Percentiles rank a stretch among this genome's conserved stretches.
phyloP scores from a whole-genome alignment of 2,329 filamentous ascomycete species.

The Lasiodiplodia sp. region DNA sequence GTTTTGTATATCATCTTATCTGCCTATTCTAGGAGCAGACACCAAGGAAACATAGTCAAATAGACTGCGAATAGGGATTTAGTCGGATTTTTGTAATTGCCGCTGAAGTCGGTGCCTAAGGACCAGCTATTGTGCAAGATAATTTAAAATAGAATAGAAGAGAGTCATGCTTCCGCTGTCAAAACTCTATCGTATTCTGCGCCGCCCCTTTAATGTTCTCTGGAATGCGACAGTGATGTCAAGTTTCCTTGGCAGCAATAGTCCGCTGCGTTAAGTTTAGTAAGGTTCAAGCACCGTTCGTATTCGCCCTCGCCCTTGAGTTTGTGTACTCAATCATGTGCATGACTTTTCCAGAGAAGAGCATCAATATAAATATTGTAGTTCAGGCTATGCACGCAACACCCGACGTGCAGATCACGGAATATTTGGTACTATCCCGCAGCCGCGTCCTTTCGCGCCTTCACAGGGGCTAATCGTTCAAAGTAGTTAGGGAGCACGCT shows the following conservation, averaged over 20 bases:
- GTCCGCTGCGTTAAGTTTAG: background rate
- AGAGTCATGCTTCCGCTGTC: background rate
- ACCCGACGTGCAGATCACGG: background rate
- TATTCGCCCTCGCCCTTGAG: background rate
- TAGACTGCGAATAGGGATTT: too few species aligned
- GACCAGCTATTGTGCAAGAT: too few species aligned
- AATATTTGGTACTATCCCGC: background rate
- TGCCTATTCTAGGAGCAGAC: too few species aligned
- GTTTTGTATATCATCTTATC: too few species aligned
- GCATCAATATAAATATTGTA: background rate
- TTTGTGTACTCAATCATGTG: slow-evolving; percentile 1
- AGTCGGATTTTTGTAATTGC: too few species aligned
- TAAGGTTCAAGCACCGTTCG: background rate
- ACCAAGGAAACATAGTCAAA: too few species aligned
- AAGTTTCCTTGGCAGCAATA: slow-evolving; percentile 11
- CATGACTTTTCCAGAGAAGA: background rate
- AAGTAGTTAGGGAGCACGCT: background rate
- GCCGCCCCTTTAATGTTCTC: slow-evolving; percentile 11
- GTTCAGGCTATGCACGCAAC: background rate
- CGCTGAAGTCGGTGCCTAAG: too few species aligned
- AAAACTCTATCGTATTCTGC: background rate
- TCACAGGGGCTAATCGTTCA: background rate
- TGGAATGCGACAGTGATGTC: slow-evolving; percentile 2
- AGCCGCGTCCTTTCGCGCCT: background rate
- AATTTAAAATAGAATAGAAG: background rate